phyloP scores from a whole-genome alignment of 2,329 filamentous ascomycete species.

The Dothiorella sarmentorum region DNA sequence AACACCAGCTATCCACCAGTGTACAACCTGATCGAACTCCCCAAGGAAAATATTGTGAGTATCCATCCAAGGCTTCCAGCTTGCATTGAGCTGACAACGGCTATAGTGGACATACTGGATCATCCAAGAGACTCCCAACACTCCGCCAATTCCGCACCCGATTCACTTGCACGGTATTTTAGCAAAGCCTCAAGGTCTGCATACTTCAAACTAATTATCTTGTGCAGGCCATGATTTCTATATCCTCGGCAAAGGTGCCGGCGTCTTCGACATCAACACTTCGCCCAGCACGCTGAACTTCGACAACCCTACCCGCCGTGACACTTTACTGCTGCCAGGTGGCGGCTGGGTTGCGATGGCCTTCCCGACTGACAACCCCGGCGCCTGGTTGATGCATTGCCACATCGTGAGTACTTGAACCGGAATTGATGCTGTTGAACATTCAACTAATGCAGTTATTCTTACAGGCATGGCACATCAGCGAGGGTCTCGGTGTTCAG shows the following conservation, averaged over 20 bases:
- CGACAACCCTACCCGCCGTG: slow-evolving; percentile 31
- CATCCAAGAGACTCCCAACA: slow-evolving; percentile 36
- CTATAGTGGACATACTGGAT: slow-evolving; percentile 42
- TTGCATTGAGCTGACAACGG: slow-evolving; percentile 17
- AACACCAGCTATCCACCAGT: slow-evolving; percentile 40
- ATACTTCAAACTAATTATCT: not conserved
- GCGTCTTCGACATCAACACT: slow-evolving; percentile 27
- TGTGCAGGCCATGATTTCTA: slow-evolving; percentile 30
- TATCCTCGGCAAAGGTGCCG: slow-evolving; percentile 31
- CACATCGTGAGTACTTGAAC: slow-evolving; percentile 22
- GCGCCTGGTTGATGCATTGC: slow-evolving; percentile 34
- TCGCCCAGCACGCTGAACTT: slow-evolving; percentile 29
- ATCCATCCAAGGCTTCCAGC: not conserved
- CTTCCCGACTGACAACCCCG: slow-evolving; percentile 49
- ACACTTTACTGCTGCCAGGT: slow-evolving; percentile 29
- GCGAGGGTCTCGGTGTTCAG: slow-evolving; percentile 55
- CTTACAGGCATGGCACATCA: slow-evolving; percentile 53
- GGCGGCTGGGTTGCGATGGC: slow-evolving; percentile 46
- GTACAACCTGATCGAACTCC: slow-evolving; percentile 42
- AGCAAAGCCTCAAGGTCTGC: not conserved
- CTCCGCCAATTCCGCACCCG: slow-evolving; percentile 31
- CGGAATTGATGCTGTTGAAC: not conserved
- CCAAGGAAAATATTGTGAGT: slow-evolving; percentile 28
- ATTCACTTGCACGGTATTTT: slow-evolving; percentile 27
- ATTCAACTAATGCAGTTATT: slow-evolving; percentile 22